These are phyloP conservation scores for Cryptococcus sp. DNA, from an alignment of 1,284 basidiomycete species.

Conservation along the genomic window DNA sequence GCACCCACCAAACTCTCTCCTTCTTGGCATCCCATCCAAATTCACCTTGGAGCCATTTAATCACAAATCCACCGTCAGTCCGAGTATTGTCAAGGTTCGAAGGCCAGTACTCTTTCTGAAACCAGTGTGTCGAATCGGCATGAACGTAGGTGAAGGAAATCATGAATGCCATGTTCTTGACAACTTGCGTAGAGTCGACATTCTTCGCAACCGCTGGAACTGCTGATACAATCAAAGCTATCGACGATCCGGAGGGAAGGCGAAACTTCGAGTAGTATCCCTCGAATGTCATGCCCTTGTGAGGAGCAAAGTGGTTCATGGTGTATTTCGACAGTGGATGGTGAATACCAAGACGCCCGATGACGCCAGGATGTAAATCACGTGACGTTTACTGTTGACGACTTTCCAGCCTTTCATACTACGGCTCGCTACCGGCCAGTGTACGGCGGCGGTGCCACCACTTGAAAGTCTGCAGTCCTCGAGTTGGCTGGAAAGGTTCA, in stretches of 20 bases:
- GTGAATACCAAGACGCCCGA: too few species aligned
- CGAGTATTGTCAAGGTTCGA: not conserved
- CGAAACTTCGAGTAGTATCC: constrained; percentile 27
- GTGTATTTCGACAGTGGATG: too few species aligned
- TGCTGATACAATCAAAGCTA: constrained; percentile 25
- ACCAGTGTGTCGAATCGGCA: constrained; percentile 6
- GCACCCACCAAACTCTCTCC: constrained; percentile 8
- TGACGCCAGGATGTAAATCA: too few species aligned
- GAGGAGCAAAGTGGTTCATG: constrained; percentile 17
- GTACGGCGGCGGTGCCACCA: too few species aligned
- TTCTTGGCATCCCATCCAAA: constrained; percentile 7
- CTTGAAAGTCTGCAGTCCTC: too few species aligned
- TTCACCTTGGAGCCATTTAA: constrained; percentile 20
- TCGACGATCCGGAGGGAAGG: constrained; percentile 21
- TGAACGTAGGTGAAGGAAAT: constrained; percentile 24
- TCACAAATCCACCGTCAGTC: constrained; percentile 9
- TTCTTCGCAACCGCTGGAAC: constrained; percentile 12
- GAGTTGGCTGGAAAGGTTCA: too few species aligned
- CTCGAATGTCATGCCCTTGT: constrained; percentile 18
- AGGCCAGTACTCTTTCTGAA: not conserved
- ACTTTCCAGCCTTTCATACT: too few species aligned
- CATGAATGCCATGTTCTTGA: constrained; percentile 12
- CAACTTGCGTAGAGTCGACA: not conserved
- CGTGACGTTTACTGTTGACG: too few species aligned
- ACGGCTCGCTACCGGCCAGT: too few species aligned